Evolutionary conservation across 2,329 filamentous ascomycete genomes (phyloP), one percentile per base, ranked within the genome.

Genomic region (Shiraia sp.): DNA sequence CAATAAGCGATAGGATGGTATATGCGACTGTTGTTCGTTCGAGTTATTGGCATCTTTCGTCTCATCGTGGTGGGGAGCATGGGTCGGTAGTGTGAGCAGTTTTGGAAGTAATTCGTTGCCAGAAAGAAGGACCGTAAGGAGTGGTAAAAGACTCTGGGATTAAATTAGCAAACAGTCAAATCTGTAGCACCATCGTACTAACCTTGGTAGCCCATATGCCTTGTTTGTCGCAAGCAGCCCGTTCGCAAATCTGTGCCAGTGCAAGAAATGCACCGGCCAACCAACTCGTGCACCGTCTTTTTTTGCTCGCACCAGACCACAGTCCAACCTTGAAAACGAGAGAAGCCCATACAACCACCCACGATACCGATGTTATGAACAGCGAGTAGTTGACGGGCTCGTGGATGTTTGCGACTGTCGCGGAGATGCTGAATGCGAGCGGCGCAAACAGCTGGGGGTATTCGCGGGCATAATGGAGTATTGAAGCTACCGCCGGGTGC

Each of bases 171-270:
- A n/a, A 17, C 2, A 2, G 4, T 4, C 2, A n/a, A 24, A 9
- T 17, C 12, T 3, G 19, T 1, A n/a, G n/a, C 5, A 13, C 17
- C 14, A 22, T 30, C n/a, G n/a, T 30, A 15, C 10, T 30, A 55
- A 75, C 74, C 70, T 76, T 75, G 15, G 69, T 70, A 62, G 70
- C 70, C 67, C 72, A 71, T n/a, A 73, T 66, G 28, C 68, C 70
- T 45, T 68, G 61, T 36, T 66, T 68, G 46, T 74, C 71, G 49
- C 68, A 66, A n/a, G 72, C 69, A 14, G 66, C 67, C 39, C 73
- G 53, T 47, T 75, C 72, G 59, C 73, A 75, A 26, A 76, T 59
- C 27, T 63, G 60, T 16, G 70, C 63, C 35, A 77, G 51, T 9
- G 69, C 72, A 26, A 75, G 59, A 35, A 75, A 59, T 8, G 50